Conservation (phyloP, 2,329 filamentous ascomycete species). For the Bipolaris cookei region DNA sequence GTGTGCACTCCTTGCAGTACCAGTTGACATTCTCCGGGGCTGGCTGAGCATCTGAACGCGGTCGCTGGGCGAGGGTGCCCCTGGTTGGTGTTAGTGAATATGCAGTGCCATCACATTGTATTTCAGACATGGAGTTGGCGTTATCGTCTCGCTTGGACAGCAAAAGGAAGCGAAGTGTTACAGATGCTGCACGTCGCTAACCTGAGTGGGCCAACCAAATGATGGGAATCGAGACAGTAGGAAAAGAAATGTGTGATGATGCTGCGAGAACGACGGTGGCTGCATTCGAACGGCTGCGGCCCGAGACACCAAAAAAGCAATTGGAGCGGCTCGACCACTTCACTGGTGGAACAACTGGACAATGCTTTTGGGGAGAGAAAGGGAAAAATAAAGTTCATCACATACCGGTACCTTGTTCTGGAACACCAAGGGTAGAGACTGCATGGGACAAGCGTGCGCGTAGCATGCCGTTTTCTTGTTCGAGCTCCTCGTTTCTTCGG, state of each 20-base stretch:
- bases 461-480: slow-evolving; percentile 62
- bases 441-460: slow-evolving; percentile 57
- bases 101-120: slow-evolving; percentile 28
- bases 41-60: slow-evolving; percentile 50
- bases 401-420: slow-evolving; percentile 48
- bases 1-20: slow-evolving; percentile 48
- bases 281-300: slow-evolving; percentile 35
- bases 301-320: slow-evolving; percentile 41
- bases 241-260: slow-evolving; percentile 19
- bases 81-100: slow-evolving; percentile 30
- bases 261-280: slow-evolving; percentile 27
- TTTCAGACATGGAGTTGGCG: slow-evolving; percentile 11
- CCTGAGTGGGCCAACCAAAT: slow-evolving; percentile 25
- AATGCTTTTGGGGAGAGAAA: slow-evolving; percentile 28
- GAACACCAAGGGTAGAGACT: slow-evolving; percentile 48
- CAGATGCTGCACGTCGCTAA: slow-evolving; percentile 37
- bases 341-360: slow-evolving; percentile 33
- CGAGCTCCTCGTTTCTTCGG: slow-evolving; percentile 60
- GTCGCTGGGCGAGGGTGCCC: slow-evolving; percentile 49
- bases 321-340: slow-evolving; percentile 15
- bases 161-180: slow-evolving; percentile 22
- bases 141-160: slow-evolving; percentile 16
- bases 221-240: slow-evolving; percentile 15
- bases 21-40: slow-evolving; percentile 46
- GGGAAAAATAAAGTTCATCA: slow-evolving; percentile 23